Conservation (phyloP, 306 rosid genomes). For the Mimosa bimucronata region DNA sequence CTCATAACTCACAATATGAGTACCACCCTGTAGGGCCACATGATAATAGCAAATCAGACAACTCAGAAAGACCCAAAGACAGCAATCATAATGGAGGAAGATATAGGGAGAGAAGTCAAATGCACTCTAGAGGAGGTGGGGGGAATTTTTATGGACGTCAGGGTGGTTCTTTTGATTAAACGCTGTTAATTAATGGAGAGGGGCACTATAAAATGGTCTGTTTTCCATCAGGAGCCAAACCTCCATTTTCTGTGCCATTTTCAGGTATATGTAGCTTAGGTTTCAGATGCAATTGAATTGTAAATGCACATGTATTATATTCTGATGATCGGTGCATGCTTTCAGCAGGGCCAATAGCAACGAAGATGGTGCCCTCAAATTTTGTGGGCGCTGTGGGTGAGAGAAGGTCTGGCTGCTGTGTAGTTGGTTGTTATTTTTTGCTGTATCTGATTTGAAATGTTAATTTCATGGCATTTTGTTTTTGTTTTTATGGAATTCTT, state of each 20-base stretch:
- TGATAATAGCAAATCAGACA: conserved; percentile 51
- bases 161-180: conserved; percentile 51
- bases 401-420: conserved; percentile 43
- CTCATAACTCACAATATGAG: conserved; percentile 65
- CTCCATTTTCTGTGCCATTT: conserved; percentile 3
- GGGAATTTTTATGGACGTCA: conserved; percentile 66
- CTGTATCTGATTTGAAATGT: conserved; percentile 50
- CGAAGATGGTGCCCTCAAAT: conserved; percentile 37
- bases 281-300: conserved; percentile 20
- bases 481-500: conserved; percentile 31
- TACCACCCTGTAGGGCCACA: conserved; percentile 80
- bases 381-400: conserved; percentile 36
- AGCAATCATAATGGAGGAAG: conserved; percentile 56
- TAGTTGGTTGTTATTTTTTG: conserved; percentile 46
- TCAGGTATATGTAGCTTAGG: conserved; percentile 40
- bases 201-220: conserved; percentile 19
- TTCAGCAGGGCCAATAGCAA: conserved; percentile 39
- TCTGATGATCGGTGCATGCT: conserved; percentile 42
- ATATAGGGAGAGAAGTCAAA: conserved; percentile 76
- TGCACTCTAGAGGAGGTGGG: conserved; percentile 73
- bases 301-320: conserved; percentile 27
- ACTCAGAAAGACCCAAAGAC: conserved; percentile 62
- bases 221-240: conserved; percentile 35
- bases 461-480: conserved; percentile 56
- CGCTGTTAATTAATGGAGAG: conserved; percentile 42